Evolutionary conservation across 2,329 filamentous ascomycete genomes (phyloP).

Genomic region (Microascus cirrosus): DNA sequence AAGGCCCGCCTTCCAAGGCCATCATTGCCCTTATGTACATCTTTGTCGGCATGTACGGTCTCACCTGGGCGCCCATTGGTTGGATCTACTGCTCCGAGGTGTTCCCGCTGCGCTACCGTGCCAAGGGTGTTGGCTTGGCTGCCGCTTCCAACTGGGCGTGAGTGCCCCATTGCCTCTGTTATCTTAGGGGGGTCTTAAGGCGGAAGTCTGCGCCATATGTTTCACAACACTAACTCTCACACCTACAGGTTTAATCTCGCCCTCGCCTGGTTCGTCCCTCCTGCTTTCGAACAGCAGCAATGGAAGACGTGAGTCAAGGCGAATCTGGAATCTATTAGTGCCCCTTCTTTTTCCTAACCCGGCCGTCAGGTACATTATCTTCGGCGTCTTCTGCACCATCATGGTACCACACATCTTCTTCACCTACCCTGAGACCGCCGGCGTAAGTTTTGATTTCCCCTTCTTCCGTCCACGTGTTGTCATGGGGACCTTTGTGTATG

Average conservation of each 20-base stretch:
- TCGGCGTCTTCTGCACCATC: constrained; percentile 28
- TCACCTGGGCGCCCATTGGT: not conserved
- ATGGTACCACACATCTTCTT: constrained; percentile 29
- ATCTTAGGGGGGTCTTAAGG: too few relatives aligned
- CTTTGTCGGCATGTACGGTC: constrained; percentile 28
- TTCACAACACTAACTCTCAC: too few relatives aligned
- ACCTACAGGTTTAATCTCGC: not conserved
- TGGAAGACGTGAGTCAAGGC: not conserved
- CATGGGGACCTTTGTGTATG: too few relatives aligned
- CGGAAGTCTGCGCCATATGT: not conserved
- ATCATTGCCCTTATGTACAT: constrained; percentile 57
- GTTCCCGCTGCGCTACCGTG: not conserved
- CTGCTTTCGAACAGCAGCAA: not conserved
- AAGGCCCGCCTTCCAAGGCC: constrained; percentile 23
- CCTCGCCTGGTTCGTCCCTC: not conserved
- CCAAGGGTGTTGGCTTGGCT: not conserved
- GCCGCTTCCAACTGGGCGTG: not conserved
- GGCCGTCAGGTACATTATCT: not conserved
- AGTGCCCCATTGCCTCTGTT: not conserved
- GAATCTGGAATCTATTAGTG: too few relatives aligned
- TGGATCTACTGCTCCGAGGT: not conserved
- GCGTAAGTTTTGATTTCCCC: not conserved
- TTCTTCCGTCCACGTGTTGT: too few relatives aligned
- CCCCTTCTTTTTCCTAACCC: not conserved
- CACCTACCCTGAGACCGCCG: constrained; percentile 24